These are phyloP conservation scores for Mitragyna speciosa DNA, from an alignment of 257 asterid genomes.

Conservation along the genomic window DNA sequence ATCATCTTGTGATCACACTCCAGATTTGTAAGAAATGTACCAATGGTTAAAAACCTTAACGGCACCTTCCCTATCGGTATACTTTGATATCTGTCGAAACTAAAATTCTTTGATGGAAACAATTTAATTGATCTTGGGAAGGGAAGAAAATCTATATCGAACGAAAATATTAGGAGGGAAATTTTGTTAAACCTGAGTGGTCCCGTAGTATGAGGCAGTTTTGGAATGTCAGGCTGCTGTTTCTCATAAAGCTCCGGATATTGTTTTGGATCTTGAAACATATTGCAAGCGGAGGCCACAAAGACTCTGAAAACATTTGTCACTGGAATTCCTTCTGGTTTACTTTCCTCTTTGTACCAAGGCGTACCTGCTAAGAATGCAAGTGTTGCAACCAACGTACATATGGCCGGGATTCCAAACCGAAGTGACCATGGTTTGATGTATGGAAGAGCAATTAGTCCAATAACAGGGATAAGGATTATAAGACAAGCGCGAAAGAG, in stretches of 20 bases:
- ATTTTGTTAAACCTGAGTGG: conserved; percentile 14
- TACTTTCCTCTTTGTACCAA: not conserved
- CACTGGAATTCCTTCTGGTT: conserved; percentile 39
- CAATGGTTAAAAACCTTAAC: too few species aligned
- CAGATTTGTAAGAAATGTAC: too few species aligned
- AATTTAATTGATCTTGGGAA: not conserved
- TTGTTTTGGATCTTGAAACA: conserved; percentile 23
- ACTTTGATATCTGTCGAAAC: too few species aligned
- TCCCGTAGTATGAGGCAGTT: conserved; percentile 11
- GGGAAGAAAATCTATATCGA: not conserved
- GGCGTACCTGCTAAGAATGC: conserved; percentile 35
- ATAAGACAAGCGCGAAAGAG: not conserved
- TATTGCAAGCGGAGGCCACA: conserved; percentile 39
- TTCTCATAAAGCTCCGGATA: conserved; percentile 12
- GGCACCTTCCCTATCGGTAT: too few species aligned
- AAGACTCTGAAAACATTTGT: conserved; percentile 45
- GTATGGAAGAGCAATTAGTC: conserved; percentile 49
- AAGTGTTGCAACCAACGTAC: conserved; percentile 36
- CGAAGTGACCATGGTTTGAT: conserved; percentile 50
- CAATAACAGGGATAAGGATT: conserved; percentile 27
- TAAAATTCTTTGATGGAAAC: not conserved
- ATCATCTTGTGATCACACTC: too few species aligned
- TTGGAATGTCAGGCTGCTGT: not conserved
- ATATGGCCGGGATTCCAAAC: conserved; percentile 55
- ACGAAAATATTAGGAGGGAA: not conserved